Base-by-base conservation (phyloP, 2,329 filamentous ascomycete species). In the Trichophyton benhamiae region DNA sequence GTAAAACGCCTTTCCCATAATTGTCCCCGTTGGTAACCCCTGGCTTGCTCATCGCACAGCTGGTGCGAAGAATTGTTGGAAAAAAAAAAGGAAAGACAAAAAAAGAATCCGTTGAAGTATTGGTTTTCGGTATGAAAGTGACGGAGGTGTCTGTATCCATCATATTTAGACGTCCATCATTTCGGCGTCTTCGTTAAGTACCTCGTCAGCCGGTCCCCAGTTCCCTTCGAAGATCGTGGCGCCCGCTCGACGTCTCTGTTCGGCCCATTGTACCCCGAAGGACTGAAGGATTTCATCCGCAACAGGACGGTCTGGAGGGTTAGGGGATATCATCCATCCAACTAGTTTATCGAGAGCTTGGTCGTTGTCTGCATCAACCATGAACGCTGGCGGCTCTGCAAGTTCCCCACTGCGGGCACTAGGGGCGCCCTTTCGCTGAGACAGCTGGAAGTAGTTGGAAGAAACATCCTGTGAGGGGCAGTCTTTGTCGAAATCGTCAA, bases 191-290 rank as follows among this genome's bases (percentile, higher is more conserved):
- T 79, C 78, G 25, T 76, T 76, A 60, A 85, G 76, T 20, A 85
- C 77, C 64, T 85, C 82, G 65, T 86, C 86, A 25, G 82, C 82
- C 36, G 92, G 92, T 3, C 94, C 94, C 88, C 91, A 99, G 72
- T 89, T 94, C 65, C 94, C 94, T 76, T 99, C 94, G 68, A 88
- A 99, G 60, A 99, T 86, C 0, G 91, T 96, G n/a, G 94, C 94
- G 52, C 91, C 89, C 9, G 91, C 89, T 61, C 87, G 85, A 61
- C 91, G 85, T 64, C 91, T 85, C 58, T 79, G 77, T 60, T 85
- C 82, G 36, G 95, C 87, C 88, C 94, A 99, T 64, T 81, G 82
- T 59, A 96, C 81, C 25, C 90, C 89, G 57, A 86, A 84, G 0
- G 86, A 82, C 53, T 82, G 76, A 55, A 96, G 81, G 9, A 99